Conservation (phyloP, 129 eudicot species). For the Lonicera japonica region DNA sequence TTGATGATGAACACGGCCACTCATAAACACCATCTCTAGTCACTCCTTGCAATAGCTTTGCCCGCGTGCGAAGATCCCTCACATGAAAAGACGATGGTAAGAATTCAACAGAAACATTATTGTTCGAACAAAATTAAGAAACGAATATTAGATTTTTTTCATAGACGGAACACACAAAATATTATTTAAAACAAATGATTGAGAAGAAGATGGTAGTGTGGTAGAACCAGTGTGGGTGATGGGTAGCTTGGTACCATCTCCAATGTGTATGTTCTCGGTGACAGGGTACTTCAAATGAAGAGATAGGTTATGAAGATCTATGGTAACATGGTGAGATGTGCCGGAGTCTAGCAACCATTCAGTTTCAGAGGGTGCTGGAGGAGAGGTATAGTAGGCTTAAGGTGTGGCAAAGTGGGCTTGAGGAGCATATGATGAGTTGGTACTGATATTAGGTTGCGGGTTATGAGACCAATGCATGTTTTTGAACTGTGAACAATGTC, state of each 20-base stretch:
- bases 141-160: background rate
- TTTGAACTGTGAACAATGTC: background rate
- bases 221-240: slow-evolving; percentile 7
- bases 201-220: background rate
- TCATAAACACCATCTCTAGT: no score
- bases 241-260: background rate
- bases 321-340: slow-evolving; percentile 3
- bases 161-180: slow-evolving; percentile 4
- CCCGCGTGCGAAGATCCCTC: slow-evolving; percentile 11
- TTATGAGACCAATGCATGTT: background rate
- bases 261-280: background rate
- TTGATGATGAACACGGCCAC: no score
- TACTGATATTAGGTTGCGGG: background rate
- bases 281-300: background rate
- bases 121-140: background rate
- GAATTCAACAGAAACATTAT: no score
- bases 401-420: background rate
- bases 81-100: no score
- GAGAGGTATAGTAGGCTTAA: background rate
- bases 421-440: no score
- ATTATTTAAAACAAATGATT: background rate
- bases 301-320: background rate
- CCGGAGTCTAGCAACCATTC: background rate
- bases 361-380: background rate
- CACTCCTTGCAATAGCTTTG: no score